Base-by-base conservation (phyloP, 2,329 filamentous ascomycete species). In the Ophiostoma ips region DNA sequence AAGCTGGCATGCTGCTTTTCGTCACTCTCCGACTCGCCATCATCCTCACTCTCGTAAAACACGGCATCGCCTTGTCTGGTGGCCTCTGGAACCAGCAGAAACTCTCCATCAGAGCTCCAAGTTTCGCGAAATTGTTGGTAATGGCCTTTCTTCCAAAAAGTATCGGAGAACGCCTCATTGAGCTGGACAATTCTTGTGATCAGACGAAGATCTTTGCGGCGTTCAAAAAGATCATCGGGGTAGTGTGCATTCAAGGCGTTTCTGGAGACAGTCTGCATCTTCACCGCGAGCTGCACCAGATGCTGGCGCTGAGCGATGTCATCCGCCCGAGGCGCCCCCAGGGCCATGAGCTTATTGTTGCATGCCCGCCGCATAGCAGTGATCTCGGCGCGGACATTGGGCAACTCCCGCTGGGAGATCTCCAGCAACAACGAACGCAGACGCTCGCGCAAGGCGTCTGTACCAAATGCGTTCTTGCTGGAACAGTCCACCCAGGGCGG, bases 141-240 rank as follows among this genome's bases (percentile, higher is more conserved):
- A 35, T 68, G 65, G 5, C 63, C 66, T 3, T 52, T 50, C 1
- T 45, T 31, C 1, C 55, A 55, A 9, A 71, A 58, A 0, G 54
- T 28, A 0, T 54, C 19, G 2, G 60, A 56, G 28, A 71, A 72
- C 0, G 12, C 50, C 9, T 69, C 64, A 9, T 67, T 68, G 12
- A 68, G 56, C 19, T 63, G 57, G 0, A 65, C 55, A 9, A 72
- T 62, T 0, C 55, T 55, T 0, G 69, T 71, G 30, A 69, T 64
- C 2, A 71, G 62, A 33, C 61, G 62, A 2, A 69, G 43, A 0
- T 61, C 50, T 0, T 55, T 52, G 0, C 60, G 24, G 0, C 56
- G 36, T 0, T 58, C 52, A 36, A 70, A 70, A 0, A 64, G 55
- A 0, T 50, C 21, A 15, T 64, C 34, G 0, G 57, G 57, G 44